phyloP scores from a whole-genome alignment of 75 land plant species.

The Pinus albicaulis region DNA sequence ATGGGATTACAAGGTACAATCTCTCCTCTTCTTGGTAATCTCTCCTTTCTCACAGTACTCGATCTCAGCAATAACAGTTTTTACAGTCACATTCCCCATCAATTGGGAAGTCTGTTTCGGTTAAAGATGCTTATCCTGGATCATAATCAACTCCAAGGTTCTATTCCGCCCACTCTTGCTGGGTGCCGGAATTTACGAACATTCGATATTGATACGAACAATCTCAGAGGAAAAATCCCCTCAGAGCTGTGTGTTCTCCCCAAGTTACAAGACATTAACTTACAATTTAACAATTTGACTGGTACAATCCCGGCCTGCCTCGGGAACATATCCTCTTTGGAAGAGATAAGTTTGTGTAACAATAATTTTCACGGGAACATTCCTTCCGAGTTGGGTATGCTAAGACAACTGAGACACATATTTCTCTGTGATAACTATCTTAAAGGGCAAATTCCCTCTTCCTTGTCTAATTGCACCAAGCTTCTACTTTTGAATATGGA shows the following conservation, averaged over 20 bases:
- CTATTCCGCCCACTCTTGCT: slow-evolving; percentile 14
- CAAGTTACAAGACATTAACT: background rate
- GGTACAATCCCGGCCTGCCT: background rate
- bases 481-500: slow-evolving; percentile 6
- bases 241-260: background rate
- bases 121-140: slow-evolving; percentile 11
- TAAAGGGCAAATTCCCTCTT: background rate
- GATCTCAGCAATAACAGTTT: slow-evolving; percentile 19
- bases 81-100: slow-evolving; percentile 9
- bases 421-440: background rate
- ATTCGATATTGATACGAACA: background rate
- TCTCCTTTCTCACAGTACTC: slow-evolving; percentile 1
- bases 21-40: slow-evolving; percentile 5
- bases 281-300: background rate
- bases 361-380: background rate
- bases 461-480: no score
- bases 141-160: slow-evolving; percentile 21
- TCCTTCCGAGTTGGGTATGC: background rate
- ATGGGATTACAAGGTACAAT: slow-evolving; percentile 18
- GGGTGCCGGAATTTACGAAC: background rate
- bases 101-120: background rate
- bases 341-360: background rate
- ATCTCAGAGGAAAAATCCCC: background rate
- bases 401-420: background rate
- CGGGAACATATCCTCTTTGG: slow-evolving; percentile 4